Percentiles rank a stretch among this genome's conserved stretches.
phyloP scores from a whole-genome alignment of 2,329 filamentous ascomycete genomes.

The Paecilomyces variotii region DNA sequence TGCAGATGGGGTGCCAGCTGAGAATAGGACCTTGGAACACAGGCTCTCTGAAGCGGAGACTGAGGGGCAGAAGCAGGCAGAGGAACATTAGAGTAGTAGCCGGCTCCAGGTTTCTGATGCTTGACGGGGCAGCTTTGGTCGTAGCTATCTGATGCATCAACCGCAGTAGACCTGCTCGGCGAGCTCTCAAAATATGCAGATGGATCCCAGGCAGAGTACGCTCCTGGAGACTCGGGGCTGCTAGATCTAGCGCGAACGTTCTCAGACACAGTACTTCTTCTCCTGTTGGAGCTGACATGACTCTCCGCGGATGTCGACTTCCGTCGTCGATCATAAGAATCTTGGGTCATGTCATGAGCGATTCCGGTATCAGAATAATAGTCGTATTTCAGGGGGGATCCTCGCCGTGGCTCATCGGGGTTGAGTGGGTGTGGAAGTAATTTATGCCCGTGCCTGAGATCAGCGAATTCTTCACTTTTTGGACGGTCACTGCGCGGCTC shows the following conservation, averaged over 20 bases:
- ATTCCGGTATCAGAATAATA: neutral
- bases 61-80: constrained; percentile 3
- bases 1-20: neutral
- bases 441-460: neutral
- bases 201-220: neutral
- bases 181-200: constrained; percentile 12
- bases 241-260: constrained; percentile 28
- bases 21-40: neutral
- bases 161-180: constrained; percentile 6
- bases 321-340: neutral
- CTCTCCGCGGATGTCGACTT: neutral
- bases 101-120: neutral
- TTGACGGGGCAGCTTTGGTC: neutral
- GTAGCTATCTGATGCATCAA: neutral
- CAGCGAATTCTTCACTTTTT: neutral
- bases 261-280: constrained; percentile 19
- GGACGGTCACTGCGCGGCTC: neutral
- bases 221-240: constrained; percentile 5
- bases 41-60: constrained; percentile 3
- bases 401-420: neutral
- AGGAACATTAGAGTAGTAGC: constrained; percentile 4
- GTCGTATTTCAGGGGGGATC: neutral
- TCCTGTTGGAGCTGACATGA: neutral
- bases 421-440: neutral
- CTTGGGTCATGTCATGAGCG: neutral